These are phyloP conservation scores for Epichloe sp. DNA, from an alignment of 2,329 filamentous ascomycete species.

Conservation along the genomic window DNA sequence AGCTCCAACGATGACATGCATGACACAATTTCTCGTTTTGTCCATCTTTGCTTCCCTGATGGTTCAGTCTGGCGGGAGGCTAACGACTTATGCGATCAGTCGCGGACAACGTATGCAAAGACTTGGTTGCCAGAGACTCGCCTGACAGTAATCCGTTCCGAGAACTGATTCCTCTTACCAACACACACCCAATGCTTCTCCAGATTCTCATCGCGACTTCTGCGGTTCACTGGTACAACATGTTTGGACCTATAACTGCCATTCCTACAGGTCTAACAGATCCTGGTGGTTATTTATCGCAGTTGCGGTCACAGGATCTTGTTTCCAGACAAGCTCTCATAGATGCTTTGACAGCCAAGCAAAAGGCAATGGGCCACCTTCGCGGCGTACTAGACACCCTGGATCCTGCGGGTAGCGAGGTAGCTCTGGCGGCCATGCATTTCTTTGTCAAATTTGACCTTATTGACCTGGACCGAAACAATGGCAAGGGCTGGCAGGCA, in stretches of 20 bases:
- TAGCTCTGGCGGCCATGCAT: constrained; percentile 33
- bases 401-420: constrained; percentile 29
- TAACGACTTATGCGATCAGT: constrained; percentile 20
- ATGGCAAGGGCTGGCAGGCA: constrained; percentile 30
- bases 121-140: constrained; percentile 36
- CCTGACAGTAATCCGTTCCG: constrained; percentile 34
- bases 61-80: constrained; percentile 4
- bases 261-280: constrained; percentile 19
- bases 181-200: constrained; percentile 30
- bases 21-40: background rate
- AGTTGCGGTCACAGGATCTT: constrained; percentile 24
- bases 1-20: background rate
- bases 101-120: constrained; percentile 37
- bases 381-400: constrained; percentile 25
- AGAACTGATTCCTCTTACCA: constrained; percentile 33
- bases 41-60: background rate
- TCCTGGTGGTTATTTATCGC: constrained; percentile 23
- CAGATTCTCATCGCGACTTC: constrained; percentile 37
- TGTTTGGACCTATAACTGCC: constrained; percentile 21
- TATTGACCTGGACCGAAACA: constrained; percentile 32
- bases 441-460: constrained; percentile 39
- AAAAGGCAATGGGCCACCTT: constrained; percentile 31
- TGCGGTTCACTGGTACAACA: constrained; percentile 35
- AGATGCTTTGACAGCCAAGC: constrained; percentile 33
- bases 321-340: constrained; percentile 27